Conservation (phyloP, 164 flowering plant species). For the Magnolia sinica region DNA sequence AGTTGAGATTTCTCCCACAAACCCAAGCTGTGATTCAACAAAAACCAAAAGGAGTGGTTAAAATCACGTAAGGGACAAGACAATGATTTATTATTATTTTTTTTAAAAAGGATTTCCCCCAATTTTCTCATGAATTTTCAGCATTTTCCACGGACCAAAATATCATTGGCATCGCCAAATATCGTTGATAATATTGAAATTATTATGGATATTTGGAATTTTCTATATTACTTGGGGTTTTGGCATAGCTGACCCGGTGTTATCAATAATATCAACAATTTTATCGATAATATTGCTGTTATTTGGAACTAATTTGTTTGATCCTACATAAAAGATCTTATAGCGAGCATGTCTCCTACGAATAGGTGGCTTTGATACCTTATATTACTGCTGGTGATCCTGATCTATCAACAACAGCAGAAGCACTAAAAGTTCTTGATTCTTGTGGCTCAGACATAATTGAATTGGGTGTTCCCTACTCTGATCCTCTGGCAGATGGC, state of each 20-base stretch:
- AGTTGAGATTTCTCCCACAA: background rate
- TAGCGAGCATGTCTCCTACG: constrained; percentile 13
- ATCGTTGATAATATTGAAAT: too few relatives aligned
- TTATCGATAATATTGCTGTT: background rate
- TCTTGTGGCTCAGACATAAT: constrained; percentile 82
- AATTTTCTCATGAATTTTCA: too few relatives aligned
- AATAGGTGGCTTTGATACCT: constrained; percentile 86
- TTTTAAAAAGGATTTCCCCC: too few relatives aligned
- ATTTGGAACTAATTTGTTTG: background rate
- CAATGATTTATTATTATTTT: too few relatives aligned
- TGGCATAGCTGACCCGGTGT: too few relatives aligned
- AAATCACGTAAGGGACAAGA: too few relatives aligned
- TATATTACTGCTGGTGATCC: constrained; percentile 96
- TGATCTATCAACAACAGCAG: constrained; percentile 78
- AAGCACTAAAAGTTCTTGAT: constrained; percentile 83
- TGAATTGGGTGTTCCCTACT: constrained; percentile 85
- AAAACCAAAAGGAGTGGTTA: too few relatives aligned
- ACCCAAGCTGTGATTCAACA: too few relatives aligned
- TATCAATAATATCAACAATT: background rate
- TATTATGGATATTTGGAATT: too few relatives aligned
- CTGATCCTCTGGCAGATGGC: constrained; percentile 96
- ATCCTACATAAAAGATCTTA: background rate
- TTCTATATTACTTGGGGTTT: too few relatives aligned
- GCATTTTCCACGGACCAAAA: too few relatives aligned
- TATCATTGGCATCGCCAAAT: too few relatives aligned